Percentiles rank a stretch among this genome's conserved stretches.
These are phyloP conservation scores for Sporothrix luriei DNA, from an alignment of 2,329 filamentous ascomycete species.

Conservation along the genomic window DNA sequence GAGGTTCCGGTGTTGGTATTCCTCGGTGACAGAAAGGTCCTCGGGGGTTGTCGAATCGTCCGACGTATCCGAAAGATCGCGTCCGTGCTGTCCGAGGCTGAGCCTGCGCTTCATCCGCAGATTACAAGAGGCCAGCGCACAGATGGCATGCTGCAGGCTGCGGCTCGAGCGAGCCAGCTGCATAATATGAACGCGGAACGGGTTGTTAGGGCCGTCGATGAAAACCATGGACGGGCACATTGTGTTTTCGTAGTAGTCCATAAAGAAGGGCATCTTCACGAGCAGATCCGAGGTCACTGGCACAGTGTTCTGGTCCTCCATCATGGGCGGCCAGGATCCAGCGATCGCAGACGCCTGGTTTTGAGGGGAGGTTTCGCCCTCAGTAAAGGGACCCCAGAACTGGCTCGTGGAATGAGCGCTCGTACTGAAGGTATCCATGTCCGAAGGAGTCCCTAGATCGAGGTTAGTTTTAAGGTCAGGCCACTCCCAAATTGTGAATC, in stretches of 20 bases:
- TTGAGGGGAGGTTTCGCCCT: conserved; percentile 51
- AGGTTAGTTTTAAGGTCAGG: background rate
- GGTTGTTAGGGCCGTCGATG: conserved; percentile 83
- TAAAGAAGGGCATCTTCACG: conserved; percentile 80
- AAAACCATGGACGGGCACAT: conserved; percentile 91
- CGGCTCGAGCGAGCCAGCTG: conserved; percentile 75
- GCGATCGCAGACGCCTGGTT: conserved; percentile 43
- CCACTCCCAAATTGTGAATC: background rate
- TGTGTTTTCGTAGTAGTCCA: conserved; percentile 91
- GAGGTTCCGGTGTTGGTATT: conserved; percentile 76
- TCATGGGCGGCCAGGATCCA: conserved; percentile 48
- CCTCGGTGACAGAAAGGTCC: conserved; percentile 72
- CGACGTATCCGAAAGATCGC: conserved; percentile 52
- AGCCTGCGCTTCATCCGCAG: conserved; percentile 79
- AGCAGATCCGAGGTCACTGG: conserved; percentile 66
- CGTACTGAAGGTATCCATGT: conserved; percentile 56
- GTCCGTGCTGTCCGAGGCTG: conserved; percentile 59
- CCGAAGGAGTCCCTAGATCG: conserved; percentile 44
- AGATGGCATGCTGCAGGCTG: conserved; percentile 89
- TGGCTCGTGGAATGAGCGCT: conserved; percentile 53
- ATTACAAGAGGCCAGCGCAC: conserved; percentile 85
- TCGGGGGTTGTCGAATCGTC: conserved; percentile 31
- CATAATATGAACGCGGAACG: conserved; percentile 81
- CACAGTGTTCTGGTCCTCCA: conserved; percentile 46
- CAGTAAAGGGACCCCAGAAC: conserved; percentile 53